Conservation (phyloP, 805 yeast genomes). For the Metschnikowia corniflorae region DNA sequence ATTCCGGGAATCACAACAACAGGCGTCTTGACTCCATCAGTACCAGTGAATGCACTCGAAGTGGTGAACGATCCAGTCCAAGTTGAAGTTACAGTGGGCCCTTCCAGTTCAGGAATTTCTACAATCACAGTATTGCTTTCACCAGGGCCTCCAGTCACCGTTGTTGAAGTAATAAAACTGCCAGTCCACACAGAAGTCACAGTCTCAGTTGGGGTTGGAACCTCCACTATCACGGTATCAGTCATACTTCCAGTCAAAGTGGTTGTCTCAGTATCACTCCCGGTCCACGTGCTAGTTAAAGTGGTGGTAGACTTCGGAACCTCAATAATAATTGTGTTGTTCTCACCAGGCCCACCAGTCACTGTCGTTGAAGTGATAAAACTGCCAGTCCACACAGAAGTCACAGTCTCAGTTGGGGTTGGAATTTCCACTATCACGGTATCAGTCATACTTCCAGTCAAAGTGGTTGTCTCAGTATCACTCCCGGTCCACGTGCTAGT, state of each 20-base stretch:
- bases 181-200: slow-evolving; percentile 10
- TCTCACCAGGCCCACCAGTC: slow-evolving; percentile 6
- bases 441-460: slow-evolving; percentile 12
- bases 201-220: slow-evolving; percentile 8
- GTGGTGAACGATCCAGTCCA: too few species aligned
- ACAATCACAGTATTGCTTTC: slow-evolving; percentile 10
- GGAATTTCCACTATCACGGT: slow-evolving; percentile 5
- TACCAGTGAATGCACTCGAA: too few species aligned
- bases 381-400: slow-evolving; percentile 11
- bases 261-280: slow-evolving; percentile 1
- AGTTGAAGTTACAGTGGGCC: too few species aligned
- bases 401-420: slow-evolving; percentile 9
- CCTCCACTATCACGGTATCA: slow-evolving; percentile 12
- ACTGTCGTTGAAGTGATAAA: not conserved
- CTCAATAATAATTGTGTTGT: slow-evolving; percentile 11
- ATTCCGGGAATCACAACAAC: too few species aligned
- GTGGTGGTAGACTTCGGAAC: slow-evolving; percentile 10
- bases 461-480: slow-evolving; percentile 7
- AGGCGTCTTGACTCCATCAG: too few species aligned
- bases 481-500: slow-evolving; percentile 14
- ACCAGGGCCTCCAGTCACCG: slow-evolving; percentile 4
- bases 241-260: slow-evolving; percentile 1
- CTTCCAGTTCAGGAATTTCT: too few species aligned
- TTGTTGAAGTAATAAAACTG: not conserved
- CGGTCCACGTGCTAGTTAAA: slow-evolving; percentile 9